A percentile compares a stretch with the other conserved stretches of the same genome.
Evolutionary conservation across 2,329 filamentous ascomycete genomes (phyloP).

Genomic region (Aspergillus fumigatiaffinis): DNA sequence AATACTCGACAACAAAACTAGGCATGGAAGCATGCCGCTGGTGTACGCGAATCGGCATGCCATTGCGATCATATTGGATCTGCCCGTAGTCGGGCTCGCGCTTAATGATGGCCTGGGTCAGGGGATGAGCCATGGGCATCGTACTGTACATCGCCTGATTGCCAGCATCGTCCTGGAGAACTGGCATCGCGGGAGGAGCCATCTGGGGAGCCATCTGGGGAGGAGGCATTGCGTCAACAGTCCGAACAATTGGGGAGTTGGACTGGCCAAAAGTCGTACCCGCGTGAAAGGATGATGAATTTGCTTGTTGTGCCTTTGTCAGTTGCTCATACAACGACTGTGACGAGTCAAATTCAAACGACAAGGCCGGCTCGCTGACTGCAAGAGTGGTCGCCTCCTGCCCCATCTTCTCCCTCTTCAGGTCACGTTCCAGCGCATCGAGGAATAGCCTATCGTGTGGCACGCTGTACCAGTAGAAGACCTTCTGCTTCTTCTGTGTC

Average conservation of each 20-base stretch:
- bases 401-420: conserved; percentile 99
- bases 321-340: conserved; percentile 99
- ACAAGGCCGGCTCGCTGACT: conserved; percentile 93
- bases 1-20: conserved; percentile 88
- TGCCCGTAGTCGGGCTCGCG: conserved; percentile 80
- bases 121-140: conserved; percentile 65
- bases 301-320: conserved; percentile 98
- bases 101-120: conserved; percentile 74
- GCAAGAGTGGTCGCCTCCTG: conserved; percentile 97
- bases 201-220: conserved; percentile 80
- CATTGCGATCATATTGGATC: conserved; percentile 88
- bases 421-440: conserved; percentile 90
- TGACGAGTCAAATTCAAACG: conserved; percentile 98
- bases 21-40: conserved; percentile 98
- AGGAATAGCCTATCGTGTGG: conserved; percentile 96
- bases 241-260: conserved; percentile 82
- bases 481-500: conserved; percentile 99
- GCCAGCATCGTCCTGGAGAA: conserved; percentile 59
- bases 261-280: conserved; percentile 65
- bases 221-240: conserved; percentile 86
- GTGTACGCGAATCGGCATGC: conserved; percentile 79
- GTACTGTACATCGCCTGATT: conserved; percentile 67
- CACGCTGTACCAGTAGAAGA: conserved; percentile 99
- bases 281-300: conserved; percentile 89
- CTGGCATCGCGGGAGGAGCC: conserved; percentile 60